Conservation (phyloP, 352 stramenopile species). For the Phytophthora ramorum region DNA sequence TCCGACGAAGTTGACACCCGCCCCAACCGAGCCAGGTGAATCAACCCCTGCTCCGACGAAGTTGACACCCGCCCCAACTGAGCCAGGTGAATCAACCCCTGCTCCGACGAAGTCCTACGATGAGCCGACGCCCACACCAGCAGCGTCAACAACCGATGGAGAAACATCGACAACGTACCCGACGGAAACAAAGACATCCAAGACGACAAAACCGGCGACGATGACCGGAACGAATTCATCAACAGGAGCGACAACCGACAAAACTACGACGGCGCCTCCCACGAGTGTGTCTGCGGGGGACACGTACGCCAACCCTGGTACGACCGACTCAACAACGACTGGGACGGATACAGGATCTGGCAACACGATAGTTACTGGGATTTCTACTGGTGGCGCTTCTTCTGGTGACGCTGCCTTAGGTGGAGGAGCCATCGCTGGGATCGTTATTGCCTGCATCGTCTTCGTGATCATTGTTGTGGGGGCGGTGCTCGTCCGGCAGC, state of each 20-base stretch:
- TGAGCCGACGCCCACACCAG: slow-evolving; percentile 12
- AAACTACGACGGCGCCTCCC: neutral
- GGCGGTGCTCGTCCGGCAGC: slow-evolving; percentile 21
- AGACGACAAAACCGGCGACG: neutral
- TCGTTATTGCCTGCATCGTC: slow-evolving; percentile 21
- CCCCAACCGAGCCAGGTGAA: slow-evolving; percentile 3
- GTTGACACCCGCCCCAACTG: slow-evolving; percentile 2
- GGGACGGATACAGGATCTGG: neutral
- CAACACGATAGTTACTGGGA: neutral
- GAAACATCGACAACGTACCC: slow-evolving; percentile 6
- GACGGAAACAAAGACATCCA: slow-evolving; percentile 7
- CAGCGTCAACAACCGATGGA: slow-evolving; percentile 10
- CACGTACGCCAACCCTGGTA: slow-evolving; percentile 4
- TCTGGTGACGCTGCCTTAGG: slow-evolving; percentile 1
- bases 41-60: slow-evolving; percentile 19
- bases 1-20: slow-evolving; percentile 10
- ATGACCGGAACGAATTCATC: slow-evolving; percentile 1
- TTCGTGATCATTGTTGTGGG: slow-evolving; percentile 25
- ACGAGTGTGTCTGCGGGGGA: neutral
- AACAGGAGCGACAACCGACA: neutral
- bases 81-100: slow-evolving; percentile 6
- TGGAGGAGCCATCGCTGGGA: slow-evolving; percentile 25
- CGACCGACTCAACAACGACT: slow-evolving; percentile 1
- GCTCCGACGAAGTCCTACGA: slow-evolving; percentile 6
- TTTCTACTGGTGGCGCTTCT: neutral